Evolutionary conservation across 768 basidiomycete genomes (phyloP), one percentile per base, ranked within the genome.

Genomic region (Pleurotus pulmonarius): DNA sequence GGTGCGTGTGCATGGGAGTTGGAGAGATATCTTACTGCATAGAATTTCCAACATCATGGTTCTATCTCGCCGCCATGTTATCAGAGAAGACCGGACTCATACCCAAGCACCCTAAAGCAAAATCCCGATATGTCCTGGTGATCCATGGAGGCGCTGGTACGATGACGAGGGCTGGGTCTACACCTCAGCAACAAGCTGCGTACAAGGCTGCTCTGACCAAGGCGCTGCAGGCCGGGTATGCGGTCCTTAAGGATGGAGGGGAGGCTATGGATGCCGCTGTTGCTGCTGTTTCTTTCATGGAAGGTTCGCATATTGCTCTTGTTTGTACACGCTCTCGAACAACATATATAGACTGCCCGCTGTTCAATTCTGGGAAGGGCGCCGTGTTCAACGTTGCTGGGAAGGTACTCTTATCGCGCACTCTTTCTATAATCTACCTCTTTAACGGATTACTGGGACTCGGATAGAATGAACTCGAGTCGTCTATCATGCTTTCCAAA

Each of bases 261-360:
- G 88, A 90, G 65, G 90, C 91, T 4, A 84, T 94, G 79, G 90
- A 93, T 65, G 90, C 92, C 15, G 83, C 78, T 4, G 85, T 88
- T 3, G 86, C 88, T 8, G 89, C 91, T 0, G 91, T 91, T 6
- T 73, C 81, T 0, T 68, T 75, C 13, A 73, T 94, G 79, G 91
- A 93, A 80, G 86, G 89, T 85, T 7, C 16, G 22, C 12, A n/a
- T 39, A 41, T 7, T 13, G 15, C 37, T 22, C 38, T 48, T 25
- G 3, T 47, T 29, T 44, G 11, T 7, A 41, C 24, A 24, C 38
- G 25, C 26, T 15, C 37, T 37, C 16, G 41, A 49, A 37, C 49
- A 6, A 37, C 12, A 22, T 39, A 34, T 22, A 18, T 45, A 92
- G 90, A 93, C 63, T 82, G 79, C 58, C 85, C 88, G 6, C 70